phyloP scores from a whole-genome alignment of 129 eudicot species.

The Flaveria bidentis region DNA sequence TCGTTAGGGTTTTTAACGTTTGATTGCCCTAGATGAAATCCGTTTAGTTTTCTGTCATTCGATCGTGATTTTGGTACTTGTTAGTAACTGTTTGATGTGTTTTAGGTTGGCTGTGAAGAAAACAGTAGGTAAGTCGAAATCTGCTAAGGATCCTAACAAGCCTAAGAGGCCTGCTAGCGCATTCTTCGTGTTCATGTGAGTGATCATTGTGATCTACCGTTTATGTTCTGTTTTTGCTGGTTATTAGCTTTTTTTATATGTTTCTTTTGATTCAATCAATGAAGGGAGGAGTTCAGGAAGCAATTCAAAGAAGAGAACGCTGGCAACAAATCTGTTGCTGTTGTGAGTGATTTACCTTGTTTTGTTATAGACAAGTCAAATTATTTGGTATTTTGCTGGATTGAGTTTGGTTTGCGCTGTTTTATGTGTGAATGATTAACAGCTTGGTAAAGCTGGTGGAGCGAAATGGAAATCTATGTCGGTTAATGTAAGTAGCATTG shows the following conservation, averaged over 20 bases:
- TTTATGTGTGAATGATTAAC: constrained; percentile 6
- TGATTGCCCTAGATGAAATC: too few relatives aligned
- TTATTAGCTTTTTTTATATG: not conserved
- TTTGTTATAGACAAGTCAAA: not conserved
- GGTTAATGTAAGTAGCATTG: constrained; percentile 42
- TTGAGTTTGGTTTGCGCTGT: not conserved
- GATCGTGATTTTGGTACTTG: constrained; percentile 3
- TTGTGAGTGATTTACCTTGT: constrained; percentile 42
- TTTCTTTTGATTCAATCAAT: not conserved
- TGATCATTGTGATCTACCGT: not conserved
- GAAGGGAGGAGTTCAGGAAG: constrained; percentile 79
- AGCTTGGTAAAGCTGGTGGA: constrained; percentile 96
- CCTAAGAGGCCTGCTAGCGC: constrained; percentile 98
- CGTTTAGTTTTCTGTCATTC: not conserved
- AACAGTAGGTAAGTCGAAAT: constrained; percentile 46
- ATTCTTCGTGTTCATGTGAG: constrained; percentile 82
- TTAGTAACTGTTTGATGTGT: not conserved
- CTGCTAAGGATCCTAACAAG: constrained; percentile 81
- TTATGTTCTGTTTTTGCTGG: not conserved
- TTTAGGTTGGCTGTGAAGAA: constrained; percentile 77
- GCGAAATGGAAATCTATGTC: constrained; percentile 70
- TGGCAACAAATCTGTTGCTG: constrained; percentile 69
- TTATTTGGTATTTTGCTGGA: not conserved
- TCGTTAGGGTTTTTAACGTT: constrained; percentile 2
- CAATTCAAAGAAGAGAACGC: constrained; percentile 68